phyloP scores from a whole-genome alignment of 352 stramenopile genomes.

The Phytopythium montanum region DNA sequence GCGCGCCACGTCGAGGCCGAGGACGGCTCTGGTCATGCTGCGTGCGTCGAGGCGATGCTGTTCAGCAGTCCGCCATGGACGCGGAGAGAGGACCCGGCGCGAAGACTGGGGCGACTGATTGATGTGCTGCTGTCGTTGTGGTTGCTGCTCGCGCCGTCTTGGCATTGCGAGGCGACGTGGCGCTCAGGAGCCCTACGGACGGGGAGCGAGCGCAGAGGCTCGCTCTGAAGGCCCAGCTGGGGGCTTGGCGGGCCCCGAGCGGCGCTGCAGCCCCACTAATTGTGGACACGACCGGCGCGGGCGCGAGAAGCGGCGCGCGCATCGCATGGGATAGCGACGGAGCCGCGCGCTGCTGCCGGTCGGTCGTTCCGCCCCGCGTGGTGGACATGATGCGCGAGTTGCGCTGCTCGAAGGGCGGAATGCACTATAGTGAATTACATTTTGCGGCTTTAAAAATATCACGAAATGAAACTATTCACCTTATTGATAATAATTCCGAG shows the following conservation, averaged over 20 bases:
- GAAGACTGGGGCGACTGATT: no score
- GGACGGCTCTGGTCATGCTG: no score
- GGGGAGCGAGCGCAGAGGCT: no score
- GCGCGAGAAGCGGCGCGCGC: slow-evolving; percentile 5
- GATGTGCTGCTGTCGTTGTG: no score
- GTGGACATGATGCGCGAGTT: not conserved
- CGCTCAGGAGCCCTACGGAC: not conserved
- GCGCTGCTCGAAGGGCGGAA: not conserved
- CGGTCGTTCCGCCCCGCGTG: no score
- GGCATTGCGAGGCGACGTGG: not conserved
- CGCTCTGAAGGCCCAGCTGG: no score
- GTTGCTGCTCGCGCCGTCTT: not conserved
- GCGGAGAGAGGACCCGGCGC: not conserved
- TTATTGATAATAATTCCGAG: no score
- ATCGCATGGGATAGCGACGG: slow-evolving; percentile 5
- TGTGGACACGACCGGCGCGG: slow-evolving; percentile 6
- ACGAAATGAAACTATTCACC: no score
- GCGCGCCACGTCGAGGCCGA: no score
- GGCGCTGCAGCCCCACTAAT: not conserved
- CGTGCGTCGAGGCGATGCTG: not conserved
- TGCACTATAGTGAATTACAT: no score
- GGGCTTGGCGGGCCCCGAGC: not conserved
- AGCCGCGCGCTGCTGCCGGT: not conserved
- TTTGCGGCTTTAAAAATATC: no score
- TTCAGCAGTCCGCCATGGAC: slow-evolving; percentile 2